These are phyloP conservation scores for Aphanomyces invadans DNA, from an alignment of 352 stramenopile species.

Conservation along the genomic window DNA sequence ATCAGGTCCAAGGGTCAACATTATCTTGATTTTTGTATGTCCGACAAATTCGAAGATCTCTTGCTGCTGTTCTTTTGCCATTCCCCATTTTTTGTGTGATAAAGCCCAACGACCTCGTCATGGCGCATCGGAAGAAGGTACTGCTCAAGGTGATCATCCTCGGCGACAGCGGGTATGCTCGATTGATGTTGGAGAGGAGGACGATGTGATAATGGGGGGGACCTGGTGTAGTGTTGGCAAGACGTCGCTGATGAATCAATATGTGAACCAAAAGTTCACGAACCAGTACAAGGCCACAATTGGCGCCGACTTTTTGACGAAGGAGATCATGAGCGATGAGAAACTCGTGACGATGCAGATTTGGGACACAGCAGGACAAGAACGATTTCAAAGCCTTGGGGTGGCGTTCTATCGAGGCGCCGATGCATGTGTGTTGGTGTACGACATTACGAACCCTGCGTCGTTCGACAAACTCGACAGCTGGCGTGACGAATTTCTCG, in stretches of 20 bases:
- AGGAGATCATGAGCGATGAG: constrained; percentile 94
- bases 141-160: constrained; percentile 98
- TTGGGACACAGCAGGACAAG: constrained; percentile 98
- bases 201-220: neutral
- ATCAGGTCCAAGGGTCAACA: neutral
- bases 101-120: constrained; percentile 25
- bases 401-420: constrained; percentile 98
- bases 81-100: constrained; percentile 11
- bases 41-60: constrained; percentile 4
- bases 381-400: constrained; percentile 97
- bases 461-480: constrained; percentile 97
- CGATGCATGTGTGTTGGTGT: constrained; percentile 97
- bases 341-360: constrained; percentile 97
- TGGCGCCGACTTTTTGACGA: constrained; percentile 97
- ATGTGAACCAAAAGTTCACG: constrained; percentile 97
- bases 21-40: constrained; percentile 8
- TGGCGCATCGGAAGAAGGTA: constrained; percentile 92
- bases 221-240: constrained; percentile 90
- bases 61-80: neutral
- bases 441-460: constrained; percentile 98
- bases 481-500: constrained; percentile 97
- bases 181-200: neutral
- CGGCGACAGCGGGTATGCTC: constrained; percentile 91
- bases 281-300: constrained; percentile 99
- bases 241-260: constrained; percentile 99